Base-by-base conservation (phyloP, 345 rosid genomes). In the Populus euphratica region DNA sequence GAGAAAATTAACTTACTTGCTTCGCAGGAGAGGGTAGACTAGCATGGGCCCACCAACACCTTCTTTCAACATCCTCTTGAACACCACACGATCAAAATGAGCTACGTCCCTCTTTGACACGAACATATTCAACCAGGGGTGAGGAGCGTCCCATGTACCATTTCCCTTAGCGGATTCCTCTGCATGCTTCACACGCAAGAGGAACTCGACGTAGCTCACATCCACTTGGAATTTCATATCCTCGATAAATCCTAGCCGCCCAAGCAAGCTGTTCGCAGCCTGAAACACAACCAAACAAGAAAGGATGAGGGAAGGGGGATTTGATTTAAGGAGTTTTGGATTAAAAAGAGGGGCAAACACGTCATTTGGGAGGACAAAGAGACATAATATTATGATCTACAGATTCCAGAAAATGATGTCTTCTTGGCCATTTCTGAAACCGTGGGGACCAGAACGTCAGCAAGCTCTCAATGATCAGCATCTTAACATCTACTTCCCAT, bases 31-130 rank as follows among this genome's bases (percentile, higher is more conserved):
- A 61, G 99, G 99, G 85, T 95, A 95, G 62, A 95, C 86, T 8
- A 95, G 84, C 91, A 95, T 90, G 74, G 98, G 99, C 66, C 99
- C 99, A 31, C 90, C 93, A 23, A 95, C 85, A 18, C 99, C 99
- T 20, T 86, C 82, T 79, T 87, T 92, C 69, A 93, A 79, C 64
- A 89, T 81, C 70, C 62, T 72, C 73, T 90, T 90, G 76, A 95
- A 95, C 73, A 95, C 91, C 84, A 21, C 70, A 65, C 86, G 92
- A 86, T 92, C 89, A n/a, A 93, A 95, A 0, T 84, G 82, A 2
- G 68, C 89, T 11, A 95, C 91, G 77, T 89, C 87, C 0, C 76
- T 63, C 62, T 84, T 86, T 12, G 99, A 90, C 67, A 95, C 91
- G 68, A 93, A 89, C 71, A 95, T 78, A 79, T 95, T 95, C 80